Evolutionary conservation across 1,139 yeast species (phyloP), one percentile per base, ranked within the genome.

Genomic region (Yamadazyma membranifaciens): DNA sequence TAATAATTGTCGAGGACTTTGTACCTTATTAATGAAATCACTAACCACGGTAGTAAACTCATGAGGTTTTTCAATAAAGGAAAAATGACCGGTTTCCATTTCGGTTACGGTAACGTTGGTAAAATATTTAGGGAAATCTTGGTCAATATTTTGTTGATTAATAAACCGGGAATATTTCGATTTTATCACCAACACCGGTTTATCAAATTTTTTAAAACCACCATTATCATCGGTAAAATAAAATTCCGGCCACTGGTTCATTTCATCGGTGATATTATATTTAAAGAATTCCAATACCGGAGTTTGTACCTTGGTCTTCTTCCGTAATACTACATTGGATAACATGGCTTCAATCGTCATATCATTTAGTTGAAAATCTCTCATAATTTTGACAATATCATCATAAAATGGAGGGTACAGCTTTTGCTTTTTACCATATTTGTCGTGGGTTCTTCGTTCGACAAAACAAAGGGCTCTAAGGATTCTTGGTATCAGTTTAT

Each of bases 41-140:
- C 48, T 51, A 48, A 58, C 52, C 33, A 49, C 57, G 7, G 47
- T 50, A 31, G 67, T 61, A 48, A 73, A 73, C 44, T 60, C 59
- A 10, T 56, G 47, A 3, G 75, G 75, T 46, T 60, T 57, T 40
- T 74, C 78, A 15, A 65, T 60, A 24, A 73, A 63, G 3, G 75
- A 54, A 66, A 75, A 74, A 56, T 76, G 81, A 9, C 75, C 71
- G 26, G 75, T 59, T 40, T 74, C 67, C 38, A 67, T 63, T 13
- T 60, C 63, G 15, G 52, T 51, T 33, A 59, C 51, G 25, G 49
- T 48, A 16, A 60, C 42, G 32, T 65, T 43, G 17, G 67, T 56
- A 56, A 75, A 76, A 47, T 67, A 70, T 5, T 51, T 48, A 2
- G 60, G 54, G 41, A 75, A 75, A 9, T 51, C 62, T 1, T 45